Conservation (phyloP, 2,329 filamentous ascomycete genomes). For the Ramularia collo-cygni region DNA sequence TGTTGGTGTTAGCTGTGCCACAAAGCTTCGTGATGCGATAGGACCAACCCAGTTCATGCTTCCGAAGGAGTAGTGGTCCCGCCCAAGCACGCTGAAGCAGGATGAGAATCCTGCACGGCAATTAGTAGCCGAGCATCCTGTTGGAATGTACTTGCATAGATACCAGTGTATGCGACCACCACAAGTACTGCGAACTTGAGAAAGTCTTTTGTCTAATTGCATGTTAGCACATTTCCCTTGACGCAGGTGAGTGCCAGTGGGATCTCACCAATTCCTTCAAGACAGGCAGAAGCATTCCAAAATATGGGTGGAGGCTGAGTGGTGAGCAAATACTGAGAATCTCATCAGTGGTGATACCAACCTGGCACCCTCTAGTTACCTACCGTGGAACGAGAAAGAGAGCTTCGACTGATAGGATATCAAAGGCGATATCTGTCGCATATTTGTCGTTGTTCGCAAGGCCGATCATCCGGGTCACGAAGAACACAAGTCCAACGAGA, state of each 20-base stretch:
- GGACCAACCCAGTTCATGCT: conserved; percentile 63
- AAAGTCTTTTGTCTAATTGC: conserved; percentile 69
- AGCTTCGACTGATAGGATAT: conserved; percentile 82
- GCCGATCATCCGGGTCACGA: conserved; percentile 60
- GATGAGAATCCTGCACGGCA: conserved; percentile 64
- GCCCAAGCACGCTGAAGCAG: conserved; percentile 72
- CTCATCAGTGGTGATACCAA: conserved; percentile 2
- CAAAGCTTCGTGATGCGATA: conserved; percentile 45
- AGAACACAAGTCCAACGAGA: conserved; percentile 48
- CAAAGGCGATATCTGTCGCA: conserved; percentile 74
- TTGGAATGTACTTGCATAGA: conserved; percentile 9
- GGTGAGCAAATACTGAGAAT: conserved; percentile 67
- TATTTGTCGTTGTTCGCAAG: conserved; percentile 52
- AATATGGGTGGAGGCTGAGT: conserved; percentile 80
- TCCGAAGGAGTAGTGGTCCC: conserved; percentile 56
- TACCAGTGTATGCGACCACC: conserved; percentile 70
- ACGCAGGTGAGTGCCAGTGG: not conserved
- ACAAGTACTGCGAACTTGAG: conserved; percentile 74
- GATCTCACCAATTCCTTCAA: conserved; percentile 73
- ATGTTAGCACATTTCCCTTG: not conserved
- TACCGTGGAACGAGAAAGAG: conserved; percentile 76
- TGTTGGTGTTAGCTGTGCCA: not conserved
- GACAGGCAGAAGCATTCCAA: conserved; percentile 82
- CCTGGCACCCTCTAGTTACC: conserved; percentile 7
- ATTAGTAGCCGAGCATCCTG: conserved; percentile 5